Conservation (phyloP, 1,284 basidiomycete species). For the Rhodotorula sp. region DNA sequence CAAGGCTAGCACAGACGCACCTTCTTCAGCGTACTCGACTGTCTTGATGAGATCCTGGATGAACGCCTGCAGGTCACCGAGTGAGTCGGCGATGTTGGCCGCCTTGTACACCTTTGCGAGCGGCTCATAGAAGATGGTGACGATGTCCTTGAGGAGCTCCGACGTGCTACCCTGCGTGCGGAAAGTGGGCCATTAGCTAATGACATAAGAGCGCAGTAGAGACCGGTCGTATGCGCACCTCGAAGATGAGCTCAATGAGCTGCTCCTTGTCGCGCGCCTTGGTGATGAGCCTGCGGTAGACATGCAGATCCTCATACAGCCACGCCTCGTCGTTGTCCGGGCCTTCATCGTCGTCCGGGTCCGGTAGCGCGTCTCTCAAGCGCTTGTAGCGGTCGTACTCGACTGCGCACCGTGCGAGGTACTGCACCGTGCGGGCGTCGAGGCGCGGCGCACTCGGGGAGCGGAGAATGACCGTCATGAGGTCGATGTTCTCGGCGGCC, state of each 20-base stretch:
- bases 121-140: conserved; percentile 98
- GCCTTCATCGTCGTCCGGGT: conserved; percentile 85
- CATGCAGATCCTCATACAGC: conserved; percentile 85
- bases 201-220: not conserved
- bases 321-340: conserved; percentile 90
- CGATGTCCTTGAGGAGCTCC: conserved; percentile 95
- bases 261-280: conserved; percentile 87
- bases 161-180: conserved; percentile 78
- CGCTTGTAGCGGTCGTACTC: conserved; percentile 74
- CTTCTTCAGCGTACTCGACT: conserved; percentile 85
- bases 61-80: conserved; percentile 90
- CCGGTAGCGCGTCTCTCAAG: conserved; percentile 64
- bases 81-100: conserved; percentile 92
- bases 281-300: conserved; percentile 75
- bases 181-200: not conserved
- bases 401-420: conserved; percentile 71
- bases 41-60: conserved; percentile 94
- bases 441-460: conserved; percentile 68
- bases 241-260: conserved; percentile 89
- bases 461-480: conserved; percentile 80
- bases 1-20: conserved; percentile 58
- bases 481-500: conserved; percentile 69
- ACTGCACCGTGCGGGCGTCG: conserved; percentile 68
- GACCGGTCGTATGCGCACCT: conserved; percentile 60
- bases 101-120: conserved; percentile 98